Conservation (phyloP, 768 basidiomycete species). For the Mycena rebaudengoi region DNA sequence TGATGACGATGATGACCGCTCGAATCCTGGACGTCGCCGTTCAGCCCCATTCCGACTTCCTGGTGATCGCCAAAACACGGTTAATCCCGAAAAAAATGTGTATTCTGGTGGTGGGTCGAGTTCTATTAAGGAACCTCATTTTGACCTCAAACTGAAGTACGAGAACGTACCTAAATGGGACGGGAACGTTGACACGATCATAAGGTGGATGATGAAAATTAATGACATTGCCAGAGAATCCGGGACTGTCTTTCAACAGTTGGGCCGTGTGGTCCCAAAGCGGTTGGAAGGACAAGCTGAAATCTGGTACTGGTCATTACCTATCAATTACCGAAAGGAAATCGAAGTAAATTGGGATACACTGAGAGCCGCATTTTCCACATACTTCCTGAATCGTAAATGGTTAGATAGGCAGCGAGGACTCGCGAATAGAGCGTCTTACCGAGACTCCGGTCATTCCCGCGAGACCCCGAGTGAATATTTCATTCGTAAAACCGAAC, state of each 20-base stretch:
- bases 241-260: constrained; percentile 28
- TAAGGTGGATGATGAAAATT: constrained; percentile 37
- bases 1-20: neutral
- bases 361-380: constrained; percentile 32
- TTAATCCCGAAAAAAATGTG: neutral
- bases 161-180: constrained; percentile 42
- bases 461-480: too few species aligned
- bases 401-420: constrained; percentile 39
- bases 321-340: neutral
- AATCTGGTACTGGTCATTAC: constrained; percentile 39
- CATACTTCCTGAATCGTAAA: constrained; percentile 42
- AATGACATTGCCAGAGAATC: constrained; percentile 32
- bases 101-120: neutral
- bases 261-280: constrained; percentile 40
- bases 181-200: constrained; percentile 36
- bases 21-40: neutral
- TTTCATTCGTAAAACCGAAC: too few species aligned
- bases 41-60: neutral
- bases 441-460: neutral
- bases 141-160: constrained; percentile 40
- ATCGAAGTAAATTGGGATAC: constrained; percentile 39
- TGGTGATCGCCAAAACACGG: neutral
- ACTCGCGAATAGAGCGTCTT: constrained; percentile 26
- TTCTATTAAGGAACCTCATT: constrained; percentile 28
- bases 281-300: constrained; percentile 35